Evolutionary conservation across 257 asterid species (phyloP), one percentile per base, ranked within the genome.

Genomic region (Nicotiana benthamiana): DNA sequence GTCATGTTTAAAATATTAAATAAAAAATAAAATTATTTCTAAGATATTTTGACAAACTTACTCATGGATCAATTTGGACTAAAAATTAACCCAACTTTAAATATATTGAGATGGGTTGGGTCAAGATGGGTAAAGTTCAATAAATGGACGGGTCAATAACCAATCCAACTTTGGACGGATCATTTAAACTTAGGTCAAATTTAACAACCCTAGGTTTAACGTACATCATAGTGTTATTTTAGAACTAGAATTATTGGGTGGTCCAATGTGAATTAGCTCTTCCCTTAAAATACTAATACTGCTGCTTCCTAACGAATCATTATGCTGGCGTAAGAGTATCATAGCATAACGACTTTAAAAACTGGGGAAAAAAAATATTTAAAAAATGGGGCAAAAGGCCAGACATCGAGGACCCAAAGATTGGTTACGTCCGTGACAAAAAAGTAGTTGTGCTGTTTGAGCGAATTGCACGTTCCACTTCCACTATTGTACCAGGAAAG

Each of bases 171-270:
- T n/a, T n/a, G n/a, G n/a, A n/a, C n/a, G n/a, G n/a, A n/a, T n/a
- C n/a, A n/a, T n/a, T n/a, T n/a, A n/a, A n/a, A n/a, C n/a, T n/a
- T n/a, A n/a, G n/a, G n/a, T n/a, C n/a, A n/a, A n/a, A n/a, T n/a
- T n/a, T n/a, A n/a, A n/a, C n/a, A n/a, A n/a, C n/a, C n/a, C n/a
- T n/a, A 79, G 76, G 13, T 17, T 54, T 52, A 80, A 54, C 85
- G 62, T 83, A 64, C 22, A 63, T 52, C 11, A 75, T 75, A 67
- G 72, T 82, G 87, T 87, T 84, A 83, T 86, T 79, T 80, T 30
- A 80, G 52, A 81, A 88, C 82, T 34, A 80, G 57, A 81, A 88
- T 87, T 83, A 89, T 89, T 79, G 83, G 85, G 75, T 80, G 88
- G 95, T 85, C 43, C 9, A 7, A 67, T 67, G 16, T 30, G 53